These are phyloP conservation scores for Cochlearia excelsa DNA, from an alignment of 345 rosid species.

Conservation along the genomic window DNA sequence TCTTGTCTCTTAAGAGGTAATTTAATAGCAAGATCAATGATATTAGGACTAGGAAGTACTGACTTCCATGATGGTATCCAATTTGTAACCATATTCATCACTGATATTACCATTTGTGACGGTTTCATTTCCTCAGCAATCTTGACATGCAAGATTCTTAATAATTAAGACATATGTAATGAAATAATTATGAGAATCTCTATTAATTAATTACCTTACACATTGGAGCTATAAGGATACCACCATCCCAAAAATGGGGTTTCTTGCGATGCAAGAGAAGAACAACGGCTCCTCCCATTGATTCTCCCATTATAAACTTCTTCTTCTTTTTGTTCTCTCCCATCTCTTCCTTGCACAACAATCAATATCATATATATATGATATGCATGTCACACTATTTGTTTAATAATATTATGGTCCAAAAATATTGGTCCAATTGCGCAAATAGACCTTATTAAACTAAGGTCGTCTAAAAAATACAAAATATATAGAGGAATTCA, in stretches of 20 bases:
- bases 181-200: neutral
- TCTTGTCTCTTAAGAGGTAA: constrained; percentile 55
- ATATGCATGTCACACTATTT: too few relatives aligned
- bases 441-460: too few relatives aligned
- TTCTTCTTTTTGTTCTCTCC: constrained; percentile 55
- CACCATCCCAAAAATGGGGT: constrained; percentile 79
- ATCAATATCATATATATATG: neutral
- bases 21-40: constrained; percentile 61
- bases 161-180: neutral
- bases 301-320: constrained; percentile 77
- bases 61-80: constrained; percentile 69
- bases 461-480: too few relatives aligned
- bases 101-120: constrained; percentile 35
- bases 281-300: constrained; percentile 89
- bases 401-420: too few relatives aligned
- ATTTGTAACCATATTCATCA: constrained; percentile 41
- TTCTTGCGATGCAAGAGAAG: constrained; percentile 62
- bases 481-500: too few relatives aligned
- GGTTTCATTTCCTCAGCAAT: constrained; percentile 67
- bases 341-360: constrained; percentile 40
- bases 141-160: constrained; percentile 29
- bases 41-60: constrained; percentile 41
- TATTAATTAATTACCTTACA: constrained; percentile 53
- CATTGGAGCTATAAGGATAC: constrained; percentile 80
- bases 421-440: too few relatives aligned